Percentiles rank a stretch among this genome's conserved stretches.
Evolutionary conservation across 345 rosid species (phyloP).

Genomic region (Rhodamnia rubescens): DNA sequence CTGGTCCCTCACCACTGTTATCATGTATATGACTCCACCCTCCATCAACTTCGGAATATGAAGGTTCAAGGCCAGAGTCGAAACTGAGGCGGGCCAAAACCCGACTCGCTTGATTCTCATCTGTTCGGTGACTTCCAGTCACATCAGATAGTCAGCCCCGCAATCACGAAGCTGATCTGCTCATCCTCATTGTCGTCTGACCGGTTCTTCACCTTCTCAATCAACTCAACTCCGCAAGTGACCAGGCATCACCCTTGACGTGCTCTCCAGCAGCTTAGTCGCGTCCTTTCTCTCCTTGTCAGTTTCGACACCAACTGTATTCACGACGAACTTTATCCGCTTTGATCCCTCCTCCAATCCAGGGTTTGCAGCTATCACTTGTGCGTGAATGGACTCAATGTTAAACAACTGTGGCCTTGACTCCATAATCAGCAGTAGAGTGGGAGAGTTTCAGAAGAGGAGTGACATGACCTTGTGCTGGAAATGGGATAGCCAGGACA

Average conservation of each 20-base stretch:
- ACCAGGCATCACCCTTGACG: no score
- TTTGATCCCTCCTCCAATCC: background rate
- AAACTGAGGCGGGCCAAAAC: constrained; percentile 1
- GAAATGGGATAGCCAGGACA: background rate
- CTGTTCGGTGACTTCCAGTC: constrained; percentile 8
- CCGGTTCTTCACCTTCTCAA: no score
- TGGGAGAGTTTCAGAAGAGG: background rate
- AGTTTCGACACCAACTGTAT: no score
- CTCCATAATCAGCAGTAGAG: background rate
- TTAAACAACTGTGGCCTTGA: background rate
- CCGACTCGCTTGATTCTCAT: constrained; percentile 1
- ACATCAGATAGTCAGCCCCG: background rate
- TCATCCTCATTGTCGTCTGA: no score
- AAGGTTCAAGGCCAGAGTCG: constrained; percentile 2
- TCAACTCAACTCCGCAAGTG: no score
- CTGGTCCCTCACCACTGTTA: background rate
- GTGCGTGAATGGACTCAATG: background rate
- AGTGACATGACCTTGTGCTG: background rate
- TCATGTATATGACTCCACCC: constrained; percentile 7
- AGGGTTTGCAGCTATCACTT: background rate
- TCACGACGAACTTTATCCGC: no score
- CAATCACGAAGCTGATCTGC: no score
- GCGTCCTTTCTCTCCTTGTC: no score
- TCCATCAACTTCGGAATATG: constrained; percentile 6
- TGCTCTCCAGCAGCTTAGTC: no score